Conservation (phyloP, 2,329 filamentous ascomycete species). For the Endocalyx cinctus region DNA sequence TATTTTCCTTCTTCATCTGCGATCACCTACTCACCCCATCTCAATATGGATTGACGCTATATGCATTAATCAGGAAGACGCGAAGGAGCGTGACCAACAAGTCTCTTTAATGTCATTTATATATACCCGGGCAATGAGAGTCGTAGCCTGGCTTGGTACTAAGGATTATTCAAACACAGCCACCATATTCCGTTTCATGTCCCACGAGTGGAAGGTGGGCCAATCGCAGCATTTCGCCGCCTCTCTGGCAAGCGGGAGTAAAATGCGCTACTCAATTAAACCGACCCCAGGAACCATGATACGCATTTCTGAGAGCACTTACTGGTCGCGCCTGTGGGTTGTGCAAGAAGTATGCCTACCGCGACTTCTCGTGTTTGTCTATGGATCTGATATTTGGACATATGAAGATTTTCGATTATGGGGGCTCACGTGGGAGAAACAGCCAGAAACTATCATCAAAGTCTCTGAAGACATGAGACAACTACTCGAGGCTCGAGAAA, state of each 20-base stretch:
- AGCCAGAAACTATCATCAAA: not conserved
- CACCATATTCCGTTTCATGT: not conserved
- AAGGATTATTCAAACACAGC: not conserved
- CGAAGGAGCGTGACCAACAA: not conserved
- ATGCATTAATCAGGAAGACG: slow-evolving; percentile 1
- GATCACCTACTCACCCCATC: slow-evolving; percentile 1
- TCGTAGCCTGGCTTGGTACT: slow-evolving; percentile 8
- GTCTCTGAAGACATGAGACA: not conserved
- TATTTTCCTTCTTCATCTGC: slow-evolving; percentile 6
- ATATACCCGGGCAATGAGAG: slow-evolving; percentile 6
- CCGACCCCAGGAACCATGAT: not conserved
- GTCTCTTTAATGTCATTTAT: slow-evolving; percentile 6
- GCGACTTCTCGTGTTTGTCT: slow-evolving; percentile 1
- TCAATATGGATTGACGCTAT: not conserved
- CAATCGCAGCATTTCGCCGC: slow-evolving; percentile 3
- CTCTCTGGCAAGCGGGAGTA: not conserved
- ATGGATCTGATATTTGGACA: slow-evolving; percentile 6
- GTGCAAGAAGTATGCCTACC: slow-evolving; percentile 9
- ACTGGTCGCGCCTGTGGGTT: slow-evolving; percentile 9
- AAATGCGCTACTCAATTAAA: not conserved
- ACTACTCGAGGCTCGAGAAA: not conserved
- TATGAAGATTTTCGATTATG: slow-evolving; percentile 2
- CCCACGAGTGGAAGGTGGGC: slow-evolving; percentile 5
- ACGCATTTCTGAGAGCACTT: slow-evolving; percentile 2
- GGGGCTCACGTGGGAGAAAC: too few species aligned